Base-by-base conservation (phyloP, 257 asterid genomes). In the Salvia splendens region DNA sequence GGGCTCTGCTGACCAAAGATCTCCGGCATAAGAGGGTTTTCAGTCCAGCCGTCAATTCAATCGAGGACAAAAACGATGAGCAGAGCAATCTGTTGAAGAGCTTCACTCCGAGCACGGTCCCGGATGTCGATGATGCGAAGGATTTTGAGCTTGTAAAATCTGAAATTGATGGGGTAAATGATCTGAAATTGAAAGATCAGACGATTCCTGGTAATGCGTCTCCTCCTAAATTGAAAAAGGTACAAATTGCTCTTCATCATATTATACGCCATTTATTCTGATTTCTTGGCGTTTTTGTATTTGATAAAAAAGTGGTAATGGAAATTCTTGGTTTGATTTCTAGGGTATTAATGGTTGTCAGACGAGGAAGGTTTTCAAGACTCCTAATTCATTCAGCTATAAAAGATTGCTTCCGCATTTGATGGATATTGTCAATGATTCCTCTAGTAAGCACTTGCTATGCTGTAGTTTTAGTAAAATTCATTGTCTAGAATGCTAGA, bases 401-500 rank as follows among this genome's bases (percentile, higher is more conserved):
- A 78, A 84, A 71, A 85, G 95, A 81, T 53, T 91, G 90, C 87
- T 89, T 70, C 95, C 96, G 1, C 89, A 80, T 83, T 57, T 91
- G 53, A 77, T 43, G 79, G 86, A 76, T 64, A 74, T 78, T 48
- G 73, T 51, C 48, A 82, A 80, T 61, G 88, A 82, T 47, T 72
- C 78, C 35, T 67, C 83, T 11, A n/a, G 96, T 89, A 79, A 72
- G 79, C 61, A 62, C 28, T 47, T 17, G 40, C 15, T 47, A 47
- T 61, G 30, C n/a, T 55, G 12, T 45, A 24, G 8, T 69, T 24
- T 24, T 30, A 10, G 17, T 16, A 45, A n/a, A 28, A 11, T 8
- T 1, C 30, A 14, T 30, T 49, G 9, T 15, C 14, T 6, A 24
- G 38, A 36, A 24, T 24, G 30, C 30, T 24, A 24, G 30, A 24